Evolutionary conservation across 2,329 filamentous ascomycete genomes (phyloP).

Genomic region (Fusarium mundagurra): DNA sequence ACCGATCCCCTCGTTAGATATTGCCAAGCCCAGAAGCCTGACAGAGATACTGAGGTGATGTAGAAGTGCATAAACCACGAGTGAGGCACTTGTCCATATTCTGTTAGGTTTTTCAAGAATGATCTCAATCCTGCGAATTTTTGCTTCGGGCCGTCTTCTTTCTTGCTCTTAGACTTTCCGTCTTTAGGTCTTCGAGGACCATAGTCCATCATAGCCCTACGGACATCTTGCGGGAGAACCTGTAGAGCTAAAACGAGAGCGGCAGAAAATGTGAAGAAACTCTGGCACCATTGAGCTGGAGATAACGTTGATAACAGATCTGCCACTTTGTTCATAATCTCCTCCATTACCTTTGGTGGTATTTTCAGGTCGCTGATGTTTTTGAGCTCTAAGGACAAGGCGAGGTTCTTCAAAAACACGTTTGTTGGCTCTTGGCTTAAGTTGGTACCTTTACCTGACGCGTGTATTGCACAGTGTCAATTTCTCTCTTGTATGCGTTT

Average conservation of each 20-base stretch:
- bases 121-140: constrained; percentile 30
- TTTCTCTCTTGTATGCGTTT: fast-evolving
- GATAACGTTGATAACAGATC: constrained; percentile 17
- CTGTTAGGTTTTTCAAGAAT: constrained; percentile 45
- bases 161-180: constrained; percentile 24
- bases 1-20: constrained; percentile 63
- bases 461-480: constrained; percentile 6
- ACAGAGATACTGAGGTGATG: constrained; percentile 72
- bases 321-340: constrained; percentile 1
- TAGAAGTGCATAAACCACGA: constrained; percentile 94
- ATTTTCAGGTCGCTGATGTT: neutral
- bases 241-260: constrained; percentile 55
- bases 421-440: neutral
- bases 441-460: neutral
- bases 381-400: neutral
- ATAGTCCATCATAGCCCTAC: constrained; percentile 59
- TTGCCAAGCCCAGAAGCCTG: constrained; percentile 78
- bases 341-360: neutral
- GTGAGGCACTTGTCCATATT: constrained; percentile 75
- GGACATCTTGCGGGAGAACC: constrained; percentile 55
- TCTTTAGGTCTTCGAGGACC: constrained; percentile 55
- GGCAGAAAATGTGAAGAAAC: constrained; percentile 58
- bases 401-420: neutral
- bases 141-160: constrained; percentile 3
- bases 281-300: constrained; percentile 54